Evolutionary conservation across 768 basidiomycete genomes (phyloP).

Genomic region (Lentinus tigrinus): DNA sequence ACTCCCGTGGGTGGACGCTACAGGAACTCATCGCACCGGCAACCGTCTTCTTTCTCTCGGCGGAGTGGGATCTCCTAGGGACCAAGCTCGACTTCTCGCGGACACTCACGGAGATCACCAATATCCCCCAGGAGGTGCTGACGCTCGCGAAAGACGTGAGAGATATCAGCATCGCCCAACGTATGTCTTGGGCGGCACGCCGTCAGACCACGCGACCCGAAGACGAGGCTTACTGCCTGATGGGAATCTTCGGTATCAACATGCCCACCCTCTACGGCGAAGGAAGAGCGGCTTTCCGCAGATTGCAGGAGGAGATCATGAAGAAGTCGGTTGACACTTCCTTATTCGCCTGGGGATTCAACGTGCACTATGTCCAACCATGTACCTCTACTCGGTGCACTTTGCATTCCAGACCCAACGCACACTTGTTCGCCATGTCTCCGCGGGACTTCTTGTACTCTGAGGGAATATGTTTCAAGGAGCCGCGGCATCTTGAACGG

Average conservation of each 20-base stretch:
- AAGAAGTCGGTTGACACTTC: not conserved
- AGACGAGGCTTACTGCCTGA: not conserved
- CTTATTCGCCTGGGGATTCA: not conserved
- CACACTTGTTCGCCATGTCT: too few relatives aligned
- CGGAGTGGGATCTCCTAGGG: not conserved
- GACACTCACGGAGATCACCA: too few relatives aligned
- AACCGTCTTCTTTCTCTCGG: not conserved
- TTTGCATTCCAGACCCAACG: too few relatives aligned
- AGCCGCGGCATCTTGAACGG: too few relatives aligned
- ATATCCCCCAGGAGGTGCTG: not conserved
- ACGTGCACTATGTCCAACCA: too few relatives aligned
- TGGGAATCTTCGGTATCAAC: conserved; percentile 1
- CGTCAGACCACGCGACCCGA: not conserved
- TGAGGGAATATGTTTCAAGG: too few relatives aligned
- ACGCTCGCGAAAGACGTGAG: not conserved
- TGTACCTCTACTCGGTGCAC: too few relatives aligned
- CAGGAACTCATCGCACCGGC: not conserved
- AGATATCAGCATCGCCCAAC: not conserved
- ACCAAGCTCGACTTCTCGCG: conserved; percentile 5
- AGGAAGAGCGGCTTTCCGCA: not conserved
- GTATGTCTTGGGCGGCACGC: not conserved
- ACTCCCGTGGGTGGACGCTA: not conserved
- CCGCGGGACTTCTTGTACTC: too few relatives aligned
- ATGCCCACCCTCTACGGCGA: not conserved
- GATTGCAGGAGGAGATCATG: not conserved